Evolutionary conservation across 208 protist genomes (phyloP), one percentile per base, ranked within the genome.

Genomic region (Endotrypanum monterogeii): DNA sequence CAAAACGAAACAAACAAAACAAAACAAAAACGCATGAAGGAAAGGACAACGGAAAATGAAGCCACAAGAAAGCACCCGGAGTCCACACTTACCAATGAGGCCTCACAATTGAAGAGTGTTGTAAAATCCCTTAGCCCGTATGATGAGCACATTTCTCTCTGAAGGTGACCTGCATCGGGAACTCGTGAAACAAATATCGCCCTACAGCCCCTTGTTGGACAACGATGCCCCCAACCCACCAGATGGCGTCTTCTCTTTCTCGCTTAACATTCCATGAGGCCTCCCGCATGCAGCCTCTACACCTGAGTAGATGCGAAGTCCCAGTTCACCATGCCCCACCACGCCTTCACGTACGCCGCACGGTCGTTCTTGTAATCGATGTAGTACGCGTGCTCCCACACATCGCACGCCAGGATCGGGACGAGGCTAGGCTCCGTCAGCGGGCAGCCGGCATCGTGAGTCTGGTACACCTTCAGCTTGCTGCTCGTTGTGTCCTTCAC

Each of bases 311-410:
- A 93, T 6, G 96, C 95, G 73, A 93, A 98, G 37, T 97, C 89
- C 97, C 97, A 99, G 90, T 98, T 98, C 25, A 98, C 95, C 54
- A 97, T 39, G 71, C 94, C 95, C 97, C 96, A 98, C 73, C 88
- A 98, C 20, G 89, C 62, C 46, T 98, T 92, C 61, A 99, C 79
- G 82, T 98, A 98, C 48, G 86, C 80, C 14, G 91, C 83, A 37
- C 95, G 90, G 77, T 96, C 92, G 79, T 98, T 98, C 79, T 83
- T 89, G 89, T 98, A 98, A 88, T 98, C 95, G 75, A 98, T 93
- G 84, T 98, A 98, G 93, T 98, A 98, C 20, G 97, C 97, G 86
- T 98, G 96, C 86, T 98, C 95, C 96, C 95, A 98, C 72, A 98
- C 92, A 84, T 98, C 96, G 80, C 93, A 97, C 70, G 89, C 77